Evolutionary conservation across 495 filamentous ascomycete genomes (phyloP), one percentile per base, ranked within the genome.

Genomic region (Xylaria castorea): DNA sequence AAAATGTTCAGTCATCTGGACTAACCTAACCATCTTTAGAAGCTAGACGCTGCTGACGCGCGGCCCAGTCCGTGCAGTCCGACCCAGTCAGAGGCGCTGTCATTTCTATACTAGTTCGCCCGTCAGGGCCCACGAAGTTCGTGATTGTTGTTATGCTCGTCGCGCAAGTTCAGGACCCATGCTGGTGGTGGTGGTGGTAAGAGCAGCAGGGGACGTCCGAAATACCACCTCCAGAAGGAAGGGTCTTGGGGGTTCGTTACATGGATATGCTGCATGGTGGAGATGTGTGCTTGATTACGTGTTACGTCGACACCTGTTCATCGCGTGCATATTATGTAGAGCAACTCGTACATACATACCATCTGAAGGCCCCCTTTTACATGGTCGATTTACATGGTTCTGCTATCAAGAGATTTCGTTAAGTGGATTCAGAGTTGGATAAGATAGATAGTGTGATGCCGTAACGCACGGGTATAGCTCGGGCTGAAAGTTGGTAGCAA

Each of bases 251-350:
- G 36, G n/a, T 11, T 63, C n/a, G 12, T 38, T 38, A 44, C n/a
- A 42, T 63, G 61, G 34, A 63, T 63, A 38, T 62, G 36, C 20
- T 40, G 61, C 36, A 27, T 11, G 61, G 38, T 42, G 20, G 25
- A n/a, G 57, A n/a, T n/a, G 7, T 34, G 7, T 36, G 57, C 11
- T 12, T 27, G 32, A 38, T 38, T 63, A 25, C n/a, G 34, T 44
- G 61, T 63, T 63, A 63, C 38, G 61, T 44, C 61, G 38, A 63
- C 61, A n/a, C 61, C 61, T 18, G 58, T 38, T 38, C 58, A 36
- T 38, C 34, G 30, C n/a, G 38, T 14, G 25, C n/a, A 22, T 38
- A 7, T 40, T 27, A 4, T 44, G 61, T 61, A 63, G 61, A 63
- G 20, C 11, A 27, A 4, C 18, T 40, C n/a, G n/a, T n/a, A n/a